Evolutionary conservation across 108 stramenopile genomes (phyloP).

Genomic region (Schizochytrium sp.): DNA sequence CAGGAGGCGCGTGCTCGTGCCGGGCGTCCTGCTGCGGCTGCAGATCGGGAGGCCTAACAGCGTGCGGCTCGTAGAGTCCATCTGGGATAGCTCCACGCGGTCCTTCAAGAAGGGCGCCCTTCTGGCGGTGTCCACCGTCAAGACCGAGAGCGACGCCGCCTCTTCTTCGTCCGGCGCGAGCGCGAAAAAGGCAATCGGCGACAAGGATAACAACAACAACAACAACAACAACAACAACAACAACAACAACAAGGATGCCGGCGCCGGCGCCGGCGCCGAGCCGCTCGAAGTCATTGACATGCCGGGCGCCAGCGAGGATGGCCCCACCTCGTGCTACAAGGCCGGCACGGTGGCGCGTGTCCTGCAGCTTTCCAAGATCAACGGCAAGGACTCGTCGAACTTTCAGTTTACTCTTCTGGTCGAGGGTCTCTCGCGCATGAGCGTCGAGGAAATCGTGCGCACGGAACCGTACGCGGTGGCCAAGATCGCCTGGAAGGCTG

Average conservation of each 20-base stretch:
- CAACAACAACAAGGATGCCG: not conserved
- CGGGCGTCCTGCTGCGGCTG: slow-evolving; percentile 5
- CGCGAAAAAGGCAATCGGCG: too few relatives aligned
- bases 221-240: too few relatives aligned
- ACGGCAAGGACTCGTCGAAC: not conserved
- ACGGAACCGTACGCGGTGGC: not conserved
- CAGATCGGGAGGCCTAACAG: not conserved
- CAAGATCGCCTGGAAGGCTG: not conserved
- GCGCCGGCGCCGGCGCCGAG: not conserved
- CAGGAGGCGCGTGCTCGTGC: not conserved
- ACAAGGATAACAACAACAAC: too few relatives aligned
- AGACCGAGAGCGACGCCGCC: not conserved
- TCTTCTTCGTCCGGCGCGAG: not conserved
- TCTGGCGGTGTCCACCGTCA: not conserved
- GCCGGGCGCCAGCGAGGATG: not conserved
- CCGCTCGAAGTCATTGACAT: not conserved
- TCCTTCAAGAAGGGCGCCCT: slow-evolving; percentile 14
- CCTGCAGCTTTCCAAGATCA: not conserved
- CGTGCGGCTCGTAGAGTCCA: not conserved
- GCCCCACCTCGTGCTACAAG: not conserved
- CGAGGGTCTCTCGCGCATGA: not conserved
- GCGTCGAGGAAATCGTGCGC: not conserved
- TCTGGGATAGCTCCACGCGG: not conserved
- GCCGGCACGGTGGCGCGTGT: not conserved
- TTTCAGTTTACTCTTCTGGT: not conserved